phyloP scores from a whole-genome alignment of 768 basidiomycete species.

The Multifurca ochricompacta region DNA sequence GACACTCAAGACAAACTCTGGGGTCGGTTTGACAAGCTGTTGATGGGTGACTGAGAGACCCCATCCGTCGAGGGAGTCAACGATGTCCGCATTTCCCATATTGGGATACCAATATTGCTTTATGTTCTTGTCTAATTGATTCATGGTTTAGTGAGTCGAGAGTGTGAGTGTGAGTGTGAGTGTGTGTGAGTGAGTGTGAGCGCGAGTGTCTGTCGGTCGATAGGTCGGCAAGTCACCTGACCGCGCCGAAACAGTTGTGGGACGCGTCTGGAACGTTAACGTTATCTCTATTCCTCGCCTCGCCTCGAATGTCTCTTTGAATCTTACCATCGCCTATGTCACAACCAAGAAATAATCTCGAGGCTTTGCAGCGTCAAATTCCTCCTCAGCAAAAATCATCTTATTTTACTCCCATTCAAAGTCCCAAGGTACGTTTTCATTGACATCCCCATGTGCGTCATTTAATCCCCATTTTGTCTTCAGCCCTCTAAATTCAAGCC shows the following conservation, averaged over 20 bases:
- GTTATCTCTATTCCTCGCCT: background rate
- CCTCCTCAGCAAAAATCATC: conserved; percentile 10
- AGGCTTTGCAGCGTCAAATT: conserved; percentile 14
- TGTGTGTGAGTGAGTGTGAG: too few species aligned
- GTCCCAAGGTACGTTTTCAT: conserved; percentile 10
- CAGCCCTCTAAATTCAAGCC: conserved; percentile 21
- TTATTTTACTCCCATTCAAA: conserved; percentile 6
- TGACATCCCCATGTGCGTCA: background rate
- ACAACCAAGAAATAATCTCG: conserved; percentile 22
- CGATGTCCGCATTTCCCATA: conserved; percentile 57
- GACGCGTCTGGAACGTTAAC: conserved; percentile 2
- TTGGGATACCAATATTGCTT: conserved; percentile 53
- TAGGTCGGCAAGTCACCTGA: conserved; percentile 4
- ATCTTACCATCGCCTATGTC: conserved; percentile 13
- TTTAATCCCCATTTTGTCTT: background rate
- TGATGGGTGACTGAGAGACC: conserved; percentile 57
- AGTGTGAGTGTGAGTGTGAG: too few species aligned
- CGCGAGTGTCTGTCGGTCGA: too few species aligned
- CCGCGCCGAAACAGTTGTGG: background rate
- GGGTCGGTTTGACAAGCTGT: conserved; percentile 57
- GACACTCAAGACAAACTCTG: conserved; percentile 64
- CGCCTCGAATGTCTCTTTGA: background rate
- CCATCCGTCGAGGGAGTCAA: conserved; percentile 59
- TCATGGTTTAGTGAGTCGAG: background rate
- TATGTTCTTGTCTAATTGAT: conserved; percentile 7